A percentile compares a stretch with the other conserved stretches of the same genome.
phyloP scores from a whole-genome alignment of 768 basidiomycete genomes.

The button mushroom (Agaricus bisporus) region DNA sequence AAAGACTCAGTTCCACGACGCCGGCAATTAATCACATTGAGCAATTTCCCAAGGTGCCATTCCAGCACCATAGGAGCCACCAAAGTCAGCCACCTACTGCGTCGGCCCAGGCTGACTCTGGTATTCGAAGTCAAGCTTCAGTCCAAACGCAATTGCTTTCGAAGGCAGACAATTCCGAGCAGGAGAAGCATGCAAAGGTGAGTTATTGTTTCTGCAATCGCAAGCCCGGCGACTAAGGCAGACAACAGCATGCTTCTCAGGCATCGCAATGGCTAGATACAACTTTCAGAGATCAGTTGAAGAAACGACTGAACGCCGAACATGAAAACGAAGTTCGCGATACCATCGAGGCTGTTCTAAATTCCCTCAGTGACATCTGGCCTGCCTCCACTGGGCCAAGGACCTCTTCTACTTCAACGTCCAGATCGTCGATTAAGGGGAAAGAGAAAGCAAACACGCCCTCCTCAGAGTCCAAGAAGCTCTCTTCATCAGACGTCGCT shows the following conservation, averaged over 20 bases:
- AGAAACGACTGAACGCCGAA: slow-evolving; percentile 24
- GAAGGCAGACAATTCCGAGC: no score
- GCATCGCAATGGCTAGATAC: neutral
- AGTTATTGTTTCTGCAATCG: no score
- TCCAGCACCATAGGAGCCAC: no score
- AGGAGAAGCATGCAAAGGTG: no score
- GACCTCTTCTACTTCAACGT: neutral
- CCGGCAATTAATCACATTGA: no score
- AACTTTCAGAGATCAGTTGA: slow-evolving; percentile 25
- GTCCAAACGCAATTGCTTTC: no score
- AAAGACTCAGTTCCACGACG: no score
- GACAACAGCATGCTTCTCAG: neutral
- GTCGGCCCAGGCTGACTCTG: no score
- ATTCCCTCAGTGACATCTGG: slow-evolving; percentile 23
- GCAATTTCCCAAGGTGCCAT: no score
- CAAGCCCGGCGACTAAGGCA: neutral
- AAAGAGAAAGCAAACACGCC: slow-evolving; percentile 24
- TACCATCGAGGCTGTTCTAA: slow-evolving; percentile 33
- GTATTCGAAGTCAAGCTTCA: no score
- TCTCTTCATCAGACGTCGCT: slow-evolving; percentile 23
- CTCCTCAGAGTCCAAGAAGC: slow-evolving; percentile 8
- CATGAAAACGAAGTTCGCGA: slow-evolving; percentile 29
- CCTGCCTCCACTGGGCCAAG: neutral
- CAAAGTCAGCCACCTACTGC: no score
- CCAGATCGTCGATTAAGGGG: slow-evolving; percentile 24